Conservation (phyloP, 2,329 filamentous ascomycete species). For the Tolypocladium ovalisporum region DNA sequence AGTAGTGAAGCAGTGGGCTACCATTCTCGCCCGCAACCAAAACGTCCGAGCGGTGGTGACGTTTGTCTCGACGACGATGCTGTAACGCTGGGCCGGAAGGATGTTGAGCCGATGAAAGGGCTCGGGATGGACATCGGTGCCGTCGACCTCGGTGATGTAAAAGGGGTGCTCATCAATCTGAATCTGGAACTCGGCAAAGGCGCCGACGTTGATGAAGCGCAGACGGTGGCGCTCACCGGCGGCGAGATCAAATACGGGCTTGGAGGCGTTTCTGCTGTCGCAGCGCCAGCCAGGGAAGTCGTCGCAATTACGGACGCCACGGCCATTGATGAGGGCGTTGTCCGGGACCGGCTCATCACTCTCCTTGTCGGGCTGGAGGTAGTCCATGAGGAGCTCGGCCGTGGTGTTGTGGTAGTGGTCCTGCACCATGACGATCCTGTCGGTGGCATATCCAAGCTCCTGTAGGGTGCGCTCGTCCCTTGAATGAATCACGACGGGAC, state of each 20-base stretch:
- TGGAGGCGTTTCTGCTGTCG: constrained; percentile 24
- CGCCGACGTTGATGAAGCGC: constrained; percentile 59
- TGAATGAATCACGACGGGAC: constrained; percentile 55
- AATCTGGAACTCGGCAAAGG: constrained; percentile 62
- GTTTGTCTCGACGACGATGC: constrained; percentile 51
- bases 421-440: constrained; percentile 56
- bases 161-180: constrained; percentile 58
- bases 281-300: constrained; percentile 30
- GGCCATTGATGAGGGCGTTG: constrained; percentile 52
- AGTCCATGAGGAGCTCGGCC: constrained; percentile 37
- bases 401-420: constrained; percentile 61
- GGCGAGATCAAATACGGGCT: constrained; percentile 34
- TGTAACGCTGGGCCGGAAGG: constrained; percentile 61
- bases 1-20: constrained; percentile 25
- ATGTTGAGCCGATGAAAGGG: constrained; percentile 52
- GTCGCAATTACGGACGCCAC: constrained; percentile 20
- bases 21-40: constrained; percentile 48
- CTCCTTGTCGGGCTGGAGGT: constrained; percentile 42
- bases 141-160: constrained; percentile 58
- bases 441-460: constrained; percentile 23
- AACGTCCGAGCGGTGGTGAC: constrained; percentile 42
- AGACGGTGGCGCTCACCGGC: constrained; percentile 51
- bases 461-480: constrained; percentile 25
- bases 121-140: constrained; percentile 50
- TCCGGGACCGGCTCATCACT: constrained; percentile 57